These are phyloP conservation scores for Akanthomyces lecanii DNA, from an alignment of 2,329 filamentous ascomycete species.

Conservation along the genomic window DNA sequence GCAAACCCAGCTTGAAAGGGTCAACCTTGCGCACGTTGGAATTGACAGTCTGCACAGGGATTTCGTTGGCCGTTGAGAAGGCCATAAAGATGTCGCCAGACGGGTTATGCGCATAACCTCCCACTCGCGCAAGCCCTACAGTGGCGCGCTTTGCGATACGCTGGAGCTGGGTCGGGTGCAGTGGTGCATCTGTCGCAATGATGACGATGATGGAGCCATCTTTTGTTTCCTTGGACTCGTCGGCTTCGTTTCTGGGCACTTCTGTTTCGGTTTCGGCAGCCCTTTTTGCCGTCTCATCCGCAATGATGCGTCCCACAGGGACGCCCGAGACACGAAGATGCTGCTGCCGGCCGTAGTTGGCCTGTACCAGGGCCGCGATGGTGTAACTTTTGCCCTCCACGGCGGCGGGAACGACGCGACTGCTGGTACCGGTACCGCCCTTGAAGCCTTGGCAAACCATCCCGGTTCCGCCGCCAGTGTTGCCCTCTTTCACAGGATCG, in stretches of 20 bases:
- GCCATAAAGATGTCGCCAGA: slow-evolving; percentile 63
- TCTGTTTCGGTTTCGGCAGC: neutral
- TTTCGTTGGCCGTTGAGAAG: slow-evolving; percentile 53
- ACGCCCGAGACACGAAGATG: slow-evolving; percentile 55
- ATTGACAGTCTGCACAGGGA: slow-evolving; percentile 37
- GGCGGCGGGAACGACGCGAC: slow-evolving; percentile 36
- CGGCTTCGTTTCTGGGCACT: slow-evolving; percentile 18
- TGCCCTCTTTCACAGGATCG: slow-evolving; percentile 53
- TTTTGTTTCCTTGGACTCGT: slow-evolving; percentile 43
- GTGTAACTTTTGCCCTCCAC: slow-evolving; percentile 40
- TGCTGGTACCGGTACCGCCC: slow-evolving; percentile 58
- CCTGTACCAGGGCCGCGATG: slow-evolving; percentile 56
- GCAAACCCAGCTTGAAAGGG: slow-evolving; percentile 33
- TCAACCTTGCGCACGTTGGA: slow-evolving; percentile 35
- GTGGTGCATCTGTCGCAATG: slow-evolving; percentile 56
- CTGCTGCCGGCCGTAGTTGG: slow-evolving; percentile 56
- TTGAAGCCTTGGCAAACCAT: slow-evolving; percentile 63
- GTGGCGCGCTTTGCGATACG: slow-evolving; percentile 56
- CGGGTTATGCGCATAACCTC: slow-evolving; percentile 54
- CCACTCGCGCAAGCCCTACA: slow-evolving; percentile 54
- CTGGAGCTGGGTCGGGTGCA: slow-evolving; percentile 53
- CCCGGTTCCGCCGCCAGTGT: slow-evolving; percentile 58
- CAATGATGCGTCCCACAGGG: slow-evolving; percentile 54
- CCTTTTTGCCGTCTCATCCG: slow-evolving; percentile 32
- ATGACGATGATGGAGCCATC: slow-evolving; percentile 60